Percentiles rank a stretch among this genome's conserved stretches.
These are phyloP conservation scores for Fusarium tuaranense DNA, from an alignment of 2,329 filamentous ascomycete genomes.

Conservation along the genomic window DNA sequence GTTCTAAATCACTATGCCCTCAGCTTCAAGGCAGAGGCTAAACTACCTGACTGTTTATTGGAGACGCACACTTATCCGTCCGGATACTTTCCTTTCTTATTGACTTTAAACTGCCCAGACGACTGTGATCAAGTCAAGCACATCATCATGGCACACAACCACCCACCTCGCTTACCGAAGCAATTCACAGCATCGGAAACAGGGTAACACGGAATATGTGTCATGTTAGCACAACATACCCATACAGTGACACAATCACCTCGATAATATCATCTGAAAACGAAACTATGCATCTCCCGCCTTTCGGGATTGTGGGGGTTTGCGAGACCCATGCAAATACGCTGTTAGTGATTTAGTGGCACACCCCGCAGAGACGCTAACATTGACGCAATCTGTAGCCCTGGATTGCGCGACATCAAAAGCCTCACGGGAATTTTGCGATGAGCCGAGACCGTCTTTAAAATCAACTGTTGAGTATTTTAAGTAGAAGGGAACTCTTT, in stretches of 20 bases:
- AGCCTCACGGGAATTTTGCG: slow-evolving; percentile 1
- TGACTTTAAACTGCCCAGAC: background rate
- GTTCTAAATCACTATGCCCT: background rate
- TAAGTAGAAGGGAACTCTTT: background rate
- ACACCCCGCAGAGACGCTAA: slow-evolving; percentile 3
- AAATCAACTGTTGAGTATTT: background rate
- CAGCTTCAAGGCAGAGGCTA: background rate
- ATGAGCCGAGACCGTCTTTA: background rate
- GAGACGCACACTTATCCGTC: background rate
- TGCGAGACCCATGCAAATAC: background rate
- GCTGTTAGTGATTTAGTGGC: slow-evolving; percentile 29
- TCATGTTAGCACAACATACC: background rate
- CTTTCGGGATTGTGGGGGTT: background rate
- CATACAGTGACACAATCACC: background rate
- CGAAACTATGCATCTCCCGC: background rate
- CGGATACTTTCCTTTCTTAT: background rate
- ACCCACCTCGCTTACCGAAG: background rate
- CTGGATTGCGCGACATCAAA: slow-evolving; percentile 26
- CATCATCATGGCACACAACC: background rate
- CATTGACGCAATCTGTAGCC: slow-evolving; percentile 36
- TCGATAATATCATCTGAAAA: background rate
- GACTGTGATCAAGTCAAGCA: background rate
- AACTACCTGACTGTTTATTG: background rate
- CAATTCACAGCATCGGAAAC: background rate
- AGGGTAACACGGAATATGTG: background rate